These are phyloP conservation scores for Misopates orontium DNA, from an alignment of 257 asterid species.

Conservation along the genomic window DNA sequence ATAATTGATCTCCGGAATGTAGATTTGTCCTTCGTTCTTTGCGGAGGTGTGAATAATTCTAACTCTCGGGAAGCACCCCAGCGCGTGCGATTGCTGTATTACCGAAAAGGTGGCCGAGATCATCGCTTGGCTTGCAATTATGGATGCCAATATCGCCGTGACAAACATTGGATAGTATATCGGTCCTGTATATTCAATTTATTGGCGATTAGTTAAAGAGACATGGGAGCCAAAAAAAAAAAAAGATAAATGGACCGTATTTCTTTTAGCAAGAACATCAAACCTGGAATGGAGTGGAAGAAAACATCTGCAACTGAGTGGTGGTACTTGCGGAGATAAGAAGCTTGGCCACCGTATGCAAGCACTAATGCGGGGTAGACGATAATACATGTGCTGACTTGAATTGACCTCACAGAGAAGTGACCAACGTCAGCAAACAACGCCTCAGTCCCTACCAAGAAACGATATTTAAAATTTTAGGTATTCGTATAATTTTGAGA, in stretches of 20 bases:
- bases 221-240: neutral
- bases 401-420: conserved; percentile 60
- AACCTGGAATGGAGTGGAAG: conserved; percentile 56
- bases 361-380: conserved; percentile 54
- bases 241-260: neutral
- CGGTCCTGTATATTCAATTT: conserved; percentile 32
- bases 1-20: conserved; percentile 73
- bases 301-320: conserved; percentile 40
- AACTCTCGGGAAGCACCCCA: conserved; percentile 73
- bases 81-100: conserved; percentile 54
- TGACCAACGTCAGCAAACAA: conserved; percentile 89
- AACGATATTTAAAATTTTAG: too few species aligned
- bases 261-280: neutral
- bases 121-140: conserved; percentile 87
- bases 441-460: conserved; percentile 85
- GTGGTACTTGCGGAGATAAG: conserved; percentile 54
- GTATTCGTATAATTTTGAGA: too few species aligned
- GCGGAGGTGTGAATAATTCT: conserved; percentile 70
- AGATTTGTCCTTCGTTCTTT: conserved; percentile 69
- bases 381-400: conserved; percentile 42
- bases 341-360: conserved; percentile 71
- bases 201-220: too few species aligned
- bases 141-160: conserved; percentile 66
- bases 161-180: conserved; percentile 77
- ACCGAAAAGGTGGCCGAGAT: conserved; percentile 67